Conservation (phyloP, 2,329 filamentous ascomycete species). For the Phialophora chinensis region DNA sequence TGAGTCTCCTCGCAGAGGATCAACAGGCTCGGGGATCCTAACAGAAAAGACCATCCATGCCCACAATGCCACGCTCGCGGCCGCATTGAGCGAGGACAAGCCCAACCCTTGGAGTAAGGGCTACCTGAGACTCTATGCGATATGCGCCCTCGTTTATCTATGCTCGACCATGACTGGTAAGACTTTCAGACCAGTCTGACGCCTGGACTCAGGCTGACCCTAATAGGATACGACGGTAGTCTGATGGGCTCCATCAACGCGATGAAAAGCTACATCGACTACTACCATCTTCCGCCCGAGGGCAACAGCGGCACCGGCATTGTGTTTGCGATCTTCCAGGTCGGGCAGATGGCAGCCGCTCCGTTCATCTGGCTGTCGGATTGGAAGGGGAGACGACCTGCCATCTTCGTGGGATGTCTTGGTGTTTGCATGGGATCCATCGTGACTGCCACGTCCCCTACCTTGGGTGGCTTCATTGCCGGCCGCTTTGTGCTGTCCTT, state of each 20-base stretch:
- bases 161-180: slow-evolving; percentile 38
- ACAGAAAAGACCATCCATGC: slow-evolving; percentile 22
- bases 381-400: slow-evolving; percentile 57
- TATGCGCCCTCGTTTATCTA: slow-evolving; percentile 33
- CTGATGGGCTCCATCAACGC: slow-evolving; percentile 65
- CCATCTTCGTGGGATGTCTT: slow-evolving; percentile 44
- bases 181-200: background rate
- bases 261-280: slow-evolving; percentile 61
- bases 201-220: background rate
- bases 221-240: slow-evolving; percentile 51
- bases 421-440: slow-evolving; percentile 47
- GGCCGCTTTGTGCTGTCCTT: slow-evolving; percentile 56
- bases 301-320: slow-evolving; percentile 47
- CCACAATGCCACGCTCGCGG: slow-evolving; percentile 22
- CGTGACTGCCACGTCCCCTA: slow-evolving; percentile 44
- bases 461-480: slow-evolving; percentile 50
- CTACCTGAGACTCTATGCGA: slow-evolving; percentile 32
- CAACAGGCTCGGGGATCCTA: background rate
- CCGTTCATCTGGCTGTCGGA: slow-evolving; percentile 56
- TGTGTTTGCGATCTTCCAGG: slow-evolving; percentile 53
- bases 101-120: slow-evolving; percentile 30
- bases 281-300: slow-evolving; percentile 55
- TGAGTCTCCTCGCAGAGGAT: background rate
- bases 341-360: slow-evolving; percentile 54
- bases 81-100: slow-evolving; percentile 18